phyloP scores from a whole-genome alignment of 2,329 filamentous ascomycete genomes.

The Mariannaea sp. region DNA sequence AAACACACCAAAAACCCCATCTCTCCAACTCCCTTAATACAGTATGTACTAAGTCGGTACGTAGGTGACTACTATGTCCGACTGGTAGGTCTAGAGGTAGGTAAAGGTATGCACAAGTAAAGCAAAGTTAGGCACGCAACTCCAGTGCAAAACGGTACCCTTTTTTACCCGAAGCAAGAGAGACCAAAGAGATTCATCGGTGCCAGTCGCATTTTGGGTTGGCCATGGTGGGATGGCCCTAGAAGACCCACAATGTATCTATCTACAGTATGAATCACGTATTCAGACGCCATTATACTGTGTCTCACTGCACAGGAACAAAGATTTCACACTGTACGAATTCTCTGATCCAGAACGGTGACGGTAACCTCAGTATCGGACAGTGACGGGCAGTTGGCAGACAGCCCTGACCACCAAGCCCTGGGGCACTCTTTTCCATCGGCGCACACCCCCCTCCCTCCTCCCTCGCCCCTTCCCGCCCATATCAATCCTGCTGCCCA shows the following conservation, averaged over 20 bases:
- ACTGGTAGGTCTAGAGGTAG: too few relatives aligned
- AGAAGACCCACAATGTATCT: neutral
- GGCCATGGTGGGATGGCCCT: constrained; percentile 8
- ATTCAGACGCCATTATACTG: neutral
- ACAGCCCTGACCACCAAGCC: constrained; percentile 20
- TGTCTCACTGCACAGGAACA: neutral
- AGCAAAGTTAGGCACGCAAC: neutral
- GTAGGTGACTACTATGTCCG: too few relatives aligned
- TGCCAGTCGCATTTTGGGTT: constrained; percentile 11
- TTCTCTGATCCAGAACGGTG: neutral
- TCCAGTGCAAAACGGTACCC: neutral
- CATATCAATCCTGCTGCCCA: constrained; percentile 46
- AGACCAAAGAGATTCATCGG: constrained; percentile 6
- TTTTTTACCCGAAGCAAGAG: neutral
- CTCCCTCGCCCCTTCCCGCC: constrained; percentile 39
- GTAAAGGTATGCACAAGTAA: too few relatives aligned
- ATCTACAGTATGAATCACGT: neutral
- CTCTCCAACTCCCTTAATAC: too few relatives aligned
- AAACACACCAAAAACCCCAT: too few relatives aligned
- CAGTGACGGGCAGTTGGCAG: constrained; percentile 24
- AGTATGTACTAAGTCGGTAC: too few relatives aligned
- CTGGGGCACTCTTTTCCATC: constrained; percentile 22
- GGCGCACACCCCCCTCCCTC: constrained; percentile 25
- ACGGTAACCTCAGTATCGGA: constrained; percentile 11
- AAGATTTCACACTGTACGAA: constrained; percentile 4